Evolutionary conservation across 805 yeast genomes (phyloP).

Genomic region (Cephaloascus fragrans): DNA sequence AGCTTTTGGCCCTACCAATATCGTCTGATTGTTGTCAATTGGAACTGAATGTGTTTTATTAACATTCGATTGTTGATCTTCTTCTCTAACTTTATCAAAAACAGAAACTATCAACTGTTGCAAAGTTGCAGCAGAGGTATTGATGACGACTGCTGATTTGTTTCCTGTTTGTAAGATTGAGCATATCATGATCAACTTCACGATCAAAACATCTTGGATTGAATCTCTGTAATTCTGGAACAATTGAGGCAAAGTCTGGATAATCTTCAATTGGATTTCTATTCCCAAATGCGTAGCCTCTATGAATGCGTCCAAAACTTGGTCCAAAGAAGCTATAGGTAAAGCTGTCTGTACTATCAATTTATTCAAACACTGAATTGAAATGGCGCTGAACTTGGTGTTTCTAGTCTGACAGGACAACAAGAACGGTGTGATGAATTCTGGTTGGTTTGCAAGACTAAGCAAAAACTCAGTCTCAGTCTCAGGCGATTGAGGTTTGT

Average conservation of each 20-base stretch:
- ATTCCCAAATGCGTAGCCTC: constrained; percentile 69
- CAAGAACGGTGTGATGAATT: constrained; percentile 59
- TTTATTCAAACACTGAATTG: constrained; percentile 62
- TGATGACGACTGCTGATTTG: constrained; percentile 67
- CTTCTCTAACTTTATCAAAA: constrained; percentile 53
- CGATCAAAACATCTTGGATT: constrained; percentile 45
- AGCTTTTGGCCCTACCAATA: constrained; percentile 40
- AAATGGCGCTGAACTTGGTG: constrained; percentile 60
- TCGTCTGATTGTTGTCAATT: constrained; percentile 32
- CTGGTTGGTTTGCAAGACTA: constrained; percentile 33
- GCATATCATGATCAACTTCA: constrained; percentile 57
- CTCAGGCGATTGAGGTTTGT: constrained; percentile 12
- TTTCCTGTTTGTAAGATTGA: constrained; percentile 60
- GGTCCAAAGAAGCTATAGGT: constrained; percentile 39
- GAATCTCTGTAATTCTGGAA: constrained; percentile 51
- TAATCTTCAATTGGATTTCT: constrained; percentile 77
- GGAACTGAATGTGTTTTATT: constrained; percentile 20
- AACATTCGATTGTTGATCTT: constrained; percentile 14
- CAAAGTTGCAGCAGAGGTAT: constrained; percentile 88
- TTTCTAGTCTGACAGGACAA: constrained; percentile 67
- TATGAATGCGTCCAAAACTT: constrained; percentile 54
- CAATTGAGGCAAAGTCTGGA: constrained; percentile 74
- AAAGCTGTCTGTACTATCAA: constrained; percentile 47
- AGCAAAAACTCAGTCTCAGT: constrained; percentile 13
- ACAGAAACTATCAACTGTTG: constrained; percentile 75